Conservation (phyloP, 805 yeast species). For the Candida krabiensis region DNA sequence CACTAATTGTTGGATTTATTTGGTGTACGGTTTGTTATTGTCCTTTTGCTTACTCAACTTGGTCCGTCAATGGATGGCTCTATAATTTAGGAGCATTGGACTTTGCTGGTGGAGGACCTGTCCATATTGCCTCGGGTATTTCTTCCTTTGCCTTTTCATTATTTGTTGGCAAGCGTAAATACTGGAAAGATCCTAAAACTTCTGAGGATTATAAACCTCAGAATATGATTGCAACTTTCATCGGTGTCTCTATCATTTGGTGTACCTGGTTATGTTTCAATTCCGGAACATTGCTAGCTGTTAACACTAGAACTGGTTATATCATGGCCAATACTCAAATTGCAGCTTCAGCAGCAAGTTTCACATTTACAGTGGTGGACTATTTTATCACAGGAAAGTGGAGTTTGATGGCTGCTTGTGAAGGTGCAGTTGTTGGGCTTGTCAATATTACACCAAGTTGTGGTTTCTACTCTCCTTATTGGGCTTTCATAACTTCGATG, state of each 20-base stretch:
- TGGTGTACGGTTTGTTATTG: constrained; percentile 47
- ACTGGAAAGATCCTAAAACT: constrained; percentile 31
- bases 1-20: constrained; percentile 39
- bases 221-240: constrained; percentile 37
- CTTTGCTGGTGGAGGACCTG: constrained; percentile 53
- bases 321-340: constrained; percentile 50
- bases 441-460: constrained; percentile 49
- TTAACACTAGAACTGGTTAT: constrained; percentile 44
- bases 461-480: constrained; percentile 47
- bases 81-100: constrained; percentile 43
- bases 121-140: constrained; percentile 45
- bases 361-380: constrained; percentile 46
- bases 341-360: constrained; percentile 49
- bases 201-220: constrained; percentile 35
- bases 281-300: constrained; percentile 43
- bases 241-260: constrained; percentile 48
- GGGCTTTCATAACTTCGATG: constrained; percentile 42
- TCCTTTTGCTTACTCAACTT: constrained; percentile 47
- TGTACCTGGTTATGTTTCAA: constrained; percentile 52
- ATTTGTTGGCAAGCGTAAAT: constrained; percentile 42
- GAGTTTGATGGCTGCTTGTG: constrained; percentile 44
- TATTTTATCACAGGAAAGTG: constrained; percentile 39
- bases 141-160: constrained; percentile 43
- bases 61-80: constrained; percentile 47
- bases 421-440: constrained; percentile 46